Conservation (phyloP, 1,284 basidiomycete species). For the Rhodotorula sp. region DNA sequence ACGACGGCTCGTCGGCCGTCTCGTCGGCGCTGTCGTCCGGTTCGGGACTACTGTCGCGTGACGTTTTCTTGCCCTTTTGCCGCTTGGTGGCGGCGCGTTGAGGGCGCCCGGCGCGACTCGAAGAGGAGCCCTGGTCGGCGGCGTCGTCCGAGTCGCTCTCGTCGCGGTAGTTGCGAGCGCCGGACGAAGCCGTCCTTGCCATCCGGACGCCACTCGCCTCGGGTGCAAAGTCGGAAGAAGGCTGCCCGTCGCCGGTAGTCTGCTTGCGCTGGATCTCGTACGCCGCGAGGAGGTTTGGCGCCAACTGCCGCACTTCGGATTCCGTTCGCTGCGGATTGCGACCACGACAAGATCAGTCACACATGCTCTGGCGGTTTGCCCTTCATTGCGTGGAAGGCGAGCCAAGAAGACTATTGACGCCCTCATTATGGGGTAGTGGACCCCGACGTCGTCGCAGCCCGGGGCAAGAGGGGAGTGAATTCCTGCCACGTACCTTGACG, state of each 20-base stretch:
- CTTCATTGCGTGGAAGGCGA: too few relatives aligned
- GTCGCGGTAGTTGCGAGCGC: too few relatives aligned
- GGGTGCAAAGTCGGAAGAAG: background rate
- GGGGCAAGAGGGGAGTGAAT: too few relatives aligned
- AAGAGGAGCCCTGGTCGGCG: constrained; percentile 1
- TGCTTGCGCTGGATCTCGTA: constrained; percentile 9
- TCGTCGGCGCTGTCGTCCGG: constrained; percentile 6
- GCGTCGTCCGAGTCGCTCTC: background rate
- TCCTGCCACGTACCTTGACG: constrained; percentile 7
- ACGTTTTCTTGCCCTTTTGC: background rate
- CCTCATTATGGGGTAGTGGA: too few relatives aligned
- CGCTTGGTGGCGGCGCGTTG: too few relatives aligned
- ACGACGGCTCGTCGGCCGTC: constrained; percentile 1
- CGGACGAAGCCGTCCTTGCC: background rate
- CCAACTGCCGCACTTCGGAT: background rate
- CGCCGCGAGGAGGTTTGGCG: constrained; percentile 18
- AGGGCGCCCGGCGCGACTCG: background rate
- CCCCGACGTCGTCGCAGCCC: too few relatives aligned
- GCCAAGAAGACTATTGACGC: too few relatives aligned
- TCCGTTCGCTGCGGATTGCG: constrained; percentile 16
- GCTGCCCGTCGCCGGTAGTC: background rate
- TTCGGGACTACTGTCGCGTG: background rate
- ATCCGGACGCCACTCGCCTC: too few relatives aligned
- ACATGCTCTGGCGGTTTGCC: background rate
- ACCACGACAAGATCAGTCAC: background rate